Percentiles rank a stretch among this genome's conserved stretches.
These are phyloP conservation scores for Scutellaria barbata DNA, from an alignment of 257 asterid species.

Conservation along the genomic window DNA sequence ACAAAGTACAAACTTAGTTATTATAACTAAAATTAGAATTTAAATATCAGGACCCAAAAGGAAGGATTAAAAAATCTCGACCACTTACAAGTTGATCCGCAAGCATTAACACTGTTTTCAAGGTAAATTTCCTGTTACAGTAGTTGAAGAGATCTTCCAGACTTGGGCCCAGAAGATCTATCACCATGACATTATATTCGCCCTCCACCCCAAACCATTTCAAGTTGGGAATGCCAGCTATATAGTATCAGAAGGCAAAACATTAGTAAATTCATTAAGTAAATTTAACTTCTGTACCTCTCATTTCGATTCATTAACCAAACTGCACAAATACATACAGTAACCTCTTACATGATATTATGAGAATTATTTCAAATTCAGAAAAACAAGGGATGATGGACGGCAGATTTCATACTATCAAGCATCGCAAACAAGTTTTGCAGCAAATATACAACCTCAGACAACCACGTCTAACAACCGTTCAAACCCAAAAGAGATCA, in stretches of 20 bases:
- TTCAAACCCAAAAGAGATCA: slow-evolving; percentile 21
- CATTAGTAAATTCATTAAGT: slow-evolving; percentile 5
- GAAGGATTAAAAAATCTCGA: slow-evolving; percentile 13
- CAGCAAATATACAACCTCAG: slow-evolving; percentile 28
- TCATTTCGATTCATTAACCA: slow-evolving; percentile 18
- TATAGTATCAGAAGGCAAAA: slow-evolving; percentile 35
- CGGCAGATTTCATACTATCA: neutral
- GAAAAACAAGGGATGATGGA: neutral
- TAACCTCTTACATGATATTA: slow-evolving; percentile 5
- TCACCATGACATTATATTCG: slow-evolving; percentile 75
- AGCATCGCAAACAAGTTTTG: slow-evolving; percentile 13
- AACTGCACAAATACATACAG: slow-evolving; percentile 14
- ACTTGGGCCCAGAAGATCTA: slow-evolving; percentile 89
- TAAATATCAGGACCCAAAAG: neutral
- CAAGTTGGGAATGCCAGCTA: slow-evolving; percentile 75
- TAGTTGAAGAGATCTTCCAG: slow-evolving; percentile 86
- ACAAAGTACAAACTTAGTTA: slow-evolving; percentile 21
- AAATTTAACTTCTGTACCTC: neutral
- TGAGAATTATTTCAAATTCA: slow-evolving; percentile 2
- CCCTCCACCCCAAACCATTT: slow-evolving; percentile 90
- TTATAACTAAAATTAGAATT: neutral
- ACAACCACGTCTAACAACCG: slow-evolving; percentile 7
- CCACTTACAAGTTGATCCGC: slow-evolving; percentile 86
- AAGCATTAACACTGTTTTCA: slow-evolving; percentile 84
- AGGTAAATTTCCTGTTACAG: slow-evolving; percentile 73